Conservation (phyloP, 306 rosid genomes). For the Sechiopsis laciniata region DNA sequence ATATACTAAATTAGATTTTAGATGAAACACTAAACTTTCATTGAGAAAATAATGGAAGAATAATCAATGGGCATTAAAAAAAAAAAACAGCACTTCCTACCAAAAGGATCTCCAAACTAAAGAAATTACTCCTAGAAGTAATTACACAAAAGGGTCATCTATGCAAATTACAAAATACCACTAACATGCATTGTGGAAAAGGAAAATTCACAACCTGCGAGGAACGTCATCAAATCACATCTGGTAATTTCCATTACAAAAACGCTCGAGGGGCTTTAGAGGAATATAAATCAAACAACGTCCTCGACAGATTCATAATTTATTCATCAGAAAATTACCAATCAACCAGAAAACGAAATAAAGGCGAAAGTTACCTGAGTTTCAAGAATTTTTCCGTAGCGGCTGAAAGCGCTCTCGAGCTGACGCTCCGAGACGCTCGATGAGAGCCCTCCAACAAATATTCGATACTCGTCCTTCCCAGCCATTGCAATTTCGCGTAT, state of each 20-base stretch:
- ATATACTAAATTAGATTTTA: too few species aligned
- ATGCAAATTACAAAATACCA: too few species aligned
- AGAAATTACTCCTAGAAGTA: too few species aligned
- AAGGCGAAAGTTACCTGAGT: slow-evolving; percentile 48
- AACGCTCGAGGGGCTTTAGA: neutral
- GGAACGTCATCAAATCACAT: neutral
- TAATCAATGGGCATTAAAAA: too few species aligned
- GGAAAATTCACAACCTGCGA: neutral
- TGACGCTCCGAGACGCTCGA: slow-evolving; percentile 88
- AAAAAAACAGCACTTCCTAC: too few species aligned
- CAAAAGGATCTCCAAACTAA: too few species aligned
- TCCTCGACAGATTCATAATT: neutral
- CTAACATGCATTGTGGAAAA: neutral
- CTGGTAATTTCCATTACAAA: neutral
- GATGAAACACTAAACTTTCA: too few species aligned
- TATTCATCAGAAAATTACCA: neutral
- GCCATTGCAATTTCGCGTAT: slow-evolving; percentile 47
- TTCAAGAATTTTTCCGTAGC: slow-evolving; percentile 75
- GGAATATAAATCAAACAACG: neutral
- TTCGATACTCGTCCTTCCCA: slow-evolving; percentile 73
- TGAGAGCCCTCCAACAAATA: slow-evolving; percentile 85
- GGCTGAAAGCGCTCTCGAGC: slow-evolving; percentile 69
- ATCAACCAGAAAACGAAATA: neutral
- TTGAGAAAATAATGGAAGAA: too few species aligned
- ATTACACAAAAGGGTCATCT: too few species aligned